These are phyloP conservation scores for Silene latifolia DNA, from an alignment of 148 eudicot species.

Conservation along the genomic window DNA sequence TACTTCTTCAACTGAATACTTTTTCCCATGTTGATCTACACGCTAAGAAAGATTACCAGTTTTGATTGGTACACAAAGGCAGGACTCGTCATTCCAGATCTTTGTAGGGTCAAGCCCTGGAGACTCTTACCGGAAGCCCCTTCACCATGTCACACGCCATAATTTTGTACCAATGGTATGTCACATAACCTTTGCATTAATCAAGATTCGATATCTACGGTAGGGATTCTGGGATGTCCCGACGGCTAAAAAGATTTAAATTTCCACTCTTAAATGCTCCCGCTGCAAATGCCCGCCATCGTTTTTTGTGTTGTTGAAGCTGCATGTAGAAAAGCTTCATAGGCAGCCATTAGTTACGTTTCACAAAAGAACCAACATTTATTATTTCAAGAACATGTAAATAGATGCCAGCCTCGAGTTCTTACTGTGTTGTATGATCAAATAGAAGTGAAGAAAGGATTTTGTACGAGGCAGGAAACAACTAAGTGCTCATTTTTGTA, in stretches of 20 bases:
- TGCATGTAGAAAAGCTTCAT: slow-evolving; percentile 23
- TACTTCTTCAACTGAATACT: slow-evolving; percentile 75
- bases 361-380: not conserved
- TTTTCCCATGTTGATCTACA: not conserved
- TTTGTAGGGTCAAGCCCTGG: not conserved
- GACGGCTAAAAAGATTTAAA: not conserved
- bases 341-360: slow-evolving; percentile 5
- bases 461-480: slow-evolving; percentile 21
- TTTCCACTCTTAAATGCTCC: slow-evolving; percentile 5
- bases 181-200: not conserved
- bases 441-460: slow-evolving; percentile 17
- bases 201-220: not conserved
- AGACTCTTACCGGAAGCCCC: not conserved
- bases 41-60: not conserved
- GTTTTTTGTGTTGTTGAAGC: slow-evolving; percentile 28
- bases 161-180: not conserved
- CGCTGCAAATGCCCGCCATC: slow-evolving; percentile 15
- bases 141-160: not conserved
- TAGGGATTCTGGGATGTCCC: not conserved
- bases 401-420: slow-evolving; percentile 18
- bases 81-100: not conserved
- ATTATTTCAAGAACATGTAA: slow-evolving; percentile 23
- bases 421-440: slow-evolving; percentile 15
- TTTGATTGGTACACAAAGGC: not conserved
- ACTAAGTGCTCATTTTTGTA: slow-evolving; percentile 15